A percentile compares a stretch with the other conserved stretches of the same genome.
Evolutionary conservation across 306 rosid species (phyloP).

Genomic region (Malus domestica): DNA sequence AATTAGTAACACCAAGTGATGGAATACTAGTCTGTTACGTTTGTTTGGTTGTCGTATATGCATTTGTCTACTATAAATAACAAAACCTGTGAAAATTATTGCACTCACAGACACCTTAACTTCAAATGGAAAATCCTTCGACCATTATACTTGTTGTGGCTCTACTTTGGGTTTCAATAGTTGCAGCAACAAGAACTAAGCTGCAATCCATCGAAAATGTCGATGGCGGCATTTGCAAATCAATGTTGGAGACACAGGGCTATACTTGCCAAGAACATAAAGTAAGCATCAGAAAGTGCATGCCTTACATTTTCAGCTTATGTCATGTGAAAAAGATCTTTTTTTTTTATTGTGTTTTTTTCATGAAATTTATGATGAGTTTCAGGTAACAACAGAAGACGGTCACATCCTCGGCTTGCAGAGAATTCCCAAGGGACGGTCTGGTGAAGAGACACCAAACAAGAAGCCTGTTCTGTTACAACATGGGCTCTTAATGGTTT

Average conservation of each 20-base stretch:
- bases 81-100: neutral
- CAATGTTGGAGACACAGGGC: conserved; percentile 42
- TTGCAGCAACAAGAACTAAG: neutral
- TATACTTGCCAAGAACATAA: conserved; percentile 42
- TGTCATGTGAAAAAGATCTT: neutral
- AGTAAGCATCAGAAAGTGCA: neutral
- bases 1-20: no score
- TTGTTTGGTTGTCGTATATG: neutral
- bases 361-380: neutral
- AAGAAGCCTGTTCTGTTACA: conserved; percentile 45
- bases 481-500: conserved; percentile 51
- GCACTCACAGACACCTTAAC: neutral
- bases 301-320: neutral
- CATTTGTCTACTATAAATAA: neutral
- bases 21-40: no score
- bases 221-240: conserved; percentile 26
- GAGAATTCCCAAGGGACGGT: conserved; percentile 28
- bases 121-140: neutral
- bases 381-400: conserved; percentile 49
- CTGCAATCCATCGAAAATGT: neutral
- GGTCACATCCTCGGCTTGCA: conserved; percentile 48
- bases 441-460: conserved; percentile 8
- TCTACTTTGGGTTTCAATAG: neutral
- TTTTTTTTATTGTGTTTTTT: neutral
- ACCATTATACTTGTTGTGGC: neutral